Conservation (phyloP, 345 rosid genomes). For the Xanthoceras sorbifolium region DNA sequence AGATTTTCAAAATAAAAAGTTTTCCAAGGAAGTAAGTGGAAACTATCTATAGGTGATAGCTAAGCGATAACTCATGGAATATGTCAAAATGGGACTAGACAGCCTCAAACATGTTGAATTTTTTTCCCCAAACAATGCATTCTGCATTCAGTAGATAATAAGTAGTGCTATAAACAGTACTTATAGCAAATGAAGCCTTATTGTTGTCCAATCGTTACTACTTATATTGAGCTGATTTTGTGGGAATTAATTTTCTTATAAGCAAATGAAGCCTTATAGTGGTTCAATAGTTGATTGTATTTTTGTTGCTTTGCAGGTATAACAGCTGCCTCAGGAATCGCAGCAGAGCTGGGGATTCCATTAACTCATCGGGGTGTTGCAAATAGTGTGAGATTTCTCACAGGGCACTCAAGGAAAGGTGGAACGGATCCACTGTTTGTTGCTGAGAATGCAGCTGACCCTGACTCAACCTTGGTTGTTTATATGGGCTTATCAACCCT, state of each 20-base stretch:
- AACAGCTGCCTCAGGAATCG: constrained; percentile 96
- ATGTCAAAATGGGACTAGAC: not conserved
- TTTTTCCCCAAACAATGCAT: not conserved
- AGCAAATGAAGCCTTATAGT: not conserved
- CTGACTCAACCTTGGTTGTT: constrained; percentile 87
- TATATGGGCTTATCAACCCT: constrained; percentile 96
- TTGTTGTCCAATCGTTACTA: not conserved
- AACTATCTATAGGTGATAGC: no score
- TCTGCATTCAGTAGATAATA: not conserved
- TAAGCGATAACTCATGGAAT: not conserved
- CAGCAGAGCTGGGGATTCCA: constrained; percentile 94
- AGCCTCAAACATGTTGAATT: not conserved
- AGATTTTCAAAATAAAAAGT: no score
- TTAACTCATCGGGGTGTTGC: constrained; percentile 93
- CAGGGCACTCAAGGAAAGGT: constrained; percentile 93
- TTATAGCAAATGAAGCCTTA: no score
- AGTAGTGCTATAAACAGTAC: not conserved
- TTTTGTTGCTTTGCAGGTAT: constrained; percentile 58
- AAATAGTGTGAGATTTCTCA: constrained; percentile 83
- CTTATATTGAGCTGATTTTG: not conserved
- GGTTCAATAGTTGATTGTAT: constrained; percentile 3
- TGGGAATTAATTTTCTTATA: not conserved
- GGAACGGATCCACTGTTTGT: constrained; percentile 80
- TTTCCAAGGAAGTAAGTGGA: not conserved
- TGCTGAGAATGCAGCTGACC: constrained; percentile 90